These are phyloP conservation scores for Endocalyx cinctus DNA, from an alignment of 2,329 filamentous ascomycete genomes.

Conservation along the genomic window DNA sequence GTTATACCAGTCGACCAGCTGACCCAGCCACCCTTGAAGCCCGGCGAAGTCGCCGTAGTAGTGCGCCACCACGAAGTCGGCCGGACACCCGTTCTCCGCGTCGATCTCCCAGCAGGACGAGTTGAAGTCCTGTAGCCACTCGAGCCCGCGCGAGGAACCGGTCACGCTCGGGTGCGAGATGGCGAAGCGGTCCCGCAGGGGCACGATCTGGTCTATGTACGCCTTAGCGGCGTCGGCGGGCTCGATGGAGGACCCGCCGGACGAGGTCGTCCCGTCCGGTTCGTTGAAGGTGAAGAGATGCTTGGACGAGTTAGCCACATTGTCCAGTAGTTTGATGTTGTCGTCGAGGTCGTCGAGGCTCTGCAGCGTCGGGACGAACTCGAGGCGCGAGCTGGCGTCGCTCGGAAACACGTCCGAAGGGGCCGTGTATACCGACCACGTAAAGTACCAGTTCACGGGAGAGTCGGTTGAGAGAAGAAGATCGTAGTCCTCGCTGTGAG, in stretches of 20 bases:
- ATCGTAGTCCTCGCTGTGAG: conserved; percentile 25
- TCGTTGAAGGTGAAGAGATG: conserved; percentile 39
- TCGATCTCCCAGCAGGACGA: conserved; percentile 35
- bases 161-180: conserved; percentile 39
- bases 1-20: conserved; percentile 32
- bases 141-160: conserved; percentile 31
- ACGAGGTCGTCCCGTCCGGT: conserved; percentile 34
- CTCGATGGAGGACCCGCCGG: conserved; percentile 34
- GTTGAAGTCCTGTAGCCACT: conserved; percentile 37
- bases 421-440: conserved; percentile 32
- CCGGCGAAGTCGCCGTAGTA: conserved; percentile 36
- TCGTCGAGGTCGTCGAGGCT: conserved; percentile 28
- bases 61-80: conserved; percentile 37
- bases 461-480: conserved; percentile 32
- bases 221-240: conserved; percentile 33
- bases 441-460: conserved; percentile 38
- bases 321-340: conserved; percentile 20
- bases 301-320: conserved; percentile 29
- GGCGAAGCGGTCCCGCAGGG: conserved; percentile 31
- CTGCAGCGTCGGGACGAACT: conserved; percentile 35
- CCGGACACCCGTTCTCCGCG: conserved; percentile 29
- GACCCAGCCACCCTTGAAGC: conserved; percentile 30
- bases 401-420: conserved; percentile 14
- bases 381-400: conserved; percentile 19
- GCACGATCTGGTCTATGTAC: conserved; percentile 33